These are phyloP conservation scores for Combretum micranthum DNA, from an alignment of 345 rosid species.

Conservation along the genomic window DNA sequence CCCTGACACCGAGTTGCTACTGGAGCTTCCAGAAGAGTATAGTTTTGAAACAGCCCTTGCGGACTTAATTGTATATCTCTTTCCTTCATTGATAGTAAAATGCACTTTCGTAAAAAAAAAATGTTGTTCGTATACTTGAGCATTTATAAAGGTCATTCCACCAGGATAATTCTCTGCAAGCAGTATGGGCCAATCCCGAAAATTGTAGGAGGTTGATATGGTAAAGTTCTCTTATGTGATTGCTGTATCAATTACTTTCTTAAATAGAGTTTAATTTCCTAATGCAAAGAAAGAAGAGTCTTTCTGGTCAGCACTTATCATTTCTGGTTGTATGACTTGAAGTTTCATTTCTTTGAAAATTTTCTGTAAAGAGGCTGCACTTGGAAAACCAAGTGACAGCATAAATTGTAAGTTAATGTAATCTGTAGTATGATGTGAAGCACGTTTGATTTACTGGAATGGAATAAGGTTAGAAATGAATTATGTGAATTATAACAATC, in stretches of 20 bases:
- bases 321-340: too few relatives aligned
- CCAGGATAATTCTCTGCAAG: constrained; percentile 84
- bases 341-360: too few relatives aligned
- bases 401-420: too few relatives aligned
- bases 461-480: too few relatives aligned
- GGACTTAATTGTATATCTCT: constrained; percentile 54
- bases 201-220: constrained; percentile 43
- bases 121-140: neutral
- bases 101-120: neutral
- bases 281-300: neutral
- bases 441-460: too few relatives aligned
- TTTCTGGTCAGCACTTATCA: too few relatives aligned
- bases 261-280: neutral
- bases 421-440: too few relatives aligned
- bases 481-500: too few relatives aligned
- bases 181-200: constrained; percentile 40
- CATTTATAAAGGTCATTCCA: constrained; percentile 9
- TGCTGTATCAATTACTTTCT: neutral
- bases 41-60: constrained; percentile 63
- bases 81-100: neutral
- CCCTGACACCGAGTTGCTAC: constrained; percentile 48
- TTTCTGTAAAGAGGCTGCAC: too few relatives aligned
- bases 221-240: constrained; percentile 20
- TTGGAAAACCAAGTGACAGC: too few relatives aligned
- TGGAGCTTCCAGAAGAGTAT: constrained; percentile 57